Evolutionary conservation across 1,284 basidiomycete genomes (phyloP), one percentile per base, ranked within the genome.

Genomic region (Ganoderma multipileum): DNA sequence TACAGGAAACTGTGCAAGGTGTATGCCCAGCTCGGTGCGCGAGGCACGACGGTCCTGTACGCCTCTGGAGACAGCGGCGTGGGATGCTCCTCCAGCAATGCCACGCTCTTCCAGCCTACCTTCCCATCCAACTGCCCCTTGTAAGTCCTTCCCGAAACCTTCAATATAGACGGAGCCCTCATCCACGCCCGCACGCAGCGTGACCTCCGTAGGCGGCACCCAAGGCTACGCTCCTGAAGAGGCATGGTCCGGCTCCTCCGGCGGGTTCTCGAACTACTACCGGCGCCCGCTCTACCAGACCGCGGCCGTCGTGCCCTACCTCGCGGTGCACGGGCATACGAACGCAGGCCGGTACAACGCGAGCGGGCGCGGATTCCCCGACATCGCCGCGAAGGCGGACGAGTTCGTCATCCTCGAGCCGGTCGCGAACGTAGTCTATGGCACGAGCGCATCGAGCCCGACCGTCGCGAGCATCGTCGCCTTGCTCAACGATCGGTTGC

Each of bases 61-160:
- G 86, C 87, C 28, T 87, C 87, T 62, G 91, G 91, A 64, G 91
- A 89, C 72, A 76, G 73, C 65, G 91, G 90, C 63, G 63, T 91
- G 26, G 85, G 81, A 16, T 89, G 87, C 30, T 77, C 90, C 64
- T 82, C 85, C 11, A 85, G 80, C 7, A 84, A 83, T 60, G 80
- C 66, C 36, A 75, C 75, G 16, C 72, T 81, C 18, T 92, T 93
- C 85, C 84, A 89, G 68, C 89, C 91, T 18, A 81, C 75, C 0
- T 92, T 93, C 84, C 91, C 91, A 14, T 89, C 90, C 44, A 84
- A 85, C n/a, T 86, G 89, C 85, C 80, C 77, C 77, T 83, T 70
- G 61, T 64, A 81, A 79, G 61, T 64, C 9, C 47, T 30, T 26
- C 11, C 36, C 23, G 2, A 7, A 39, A 26, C 1, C 12, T 2